Conservation (phyloP, 768 basidiomycete species). For the Termitomyces sp. region DNA sequence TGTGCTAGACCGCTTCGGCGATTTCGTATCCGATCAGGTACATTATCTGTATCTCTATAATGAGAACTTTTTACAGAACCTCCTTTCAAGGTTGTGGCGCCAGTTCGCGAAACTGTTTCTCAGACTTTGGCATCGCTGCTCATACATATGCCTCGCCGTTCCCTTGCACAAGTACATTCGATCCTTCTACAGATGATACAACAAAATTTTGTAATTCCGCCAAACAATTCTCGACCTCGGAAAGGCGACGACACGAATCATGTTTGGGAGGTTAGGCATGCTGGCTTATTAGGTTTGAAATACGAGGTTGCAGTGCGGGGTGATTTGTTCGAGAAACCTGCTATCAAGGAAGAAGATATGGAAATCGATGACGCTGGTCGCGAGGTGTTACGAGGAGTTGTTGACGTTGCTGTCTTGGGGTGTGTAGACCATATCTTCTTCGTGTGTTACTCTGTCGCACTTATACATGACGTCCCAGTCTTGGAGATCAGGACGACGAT, state of each 20-base stretch:
- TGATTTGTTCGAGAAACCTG: slow-evolving; percentile 60
- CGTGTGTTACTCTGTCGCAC: background rate
- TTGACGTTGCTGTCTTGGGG: slow-evolving; percentile 91
- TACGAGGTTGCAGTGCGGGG: slow-evolving; percentile 94
- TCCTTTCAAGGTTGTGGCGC: slow-evolving; percentile 68
- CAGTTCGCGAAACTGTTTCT: slow-evolving; percentile 93
- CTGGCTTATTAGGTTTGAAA: slow-evolving; percentile 95
- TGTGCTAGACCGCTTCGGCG: slow-evolving; percentile 95
- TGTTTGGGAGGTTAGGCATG: slow-evolving; percentile 96
- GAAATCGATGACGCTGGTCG: slow-evolving; percentile 36
- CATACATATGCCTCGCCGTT: slow-evolving; percentile 79
- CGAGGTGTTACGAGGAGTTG: slow-evolving; percentile 70
- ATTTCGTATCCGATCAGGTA: slow-evolving; percentile 91
- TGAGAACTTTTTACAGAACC: background rate
- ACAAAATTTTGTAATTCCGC: slow-evolving; percentile 63
- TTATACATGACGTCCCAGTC: slow-evolving; percentile 34
- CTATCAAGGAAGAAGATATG: slow-evolving; percentile 30
- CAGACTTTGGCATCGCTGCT: slow-evolving; percentile 90
- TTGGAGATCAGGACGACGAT: slow-evolving; percentile 91
- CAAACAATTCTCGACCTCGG: slow-evolving; percentile 23
- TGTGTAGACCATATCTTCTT: slow-evolving; percentile 30
- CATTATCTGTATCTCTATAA: background rate
- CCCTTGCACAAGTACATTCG: slow-evolving; percentile 73
- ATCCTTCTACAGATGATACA: slow-evolving; percentile 91
- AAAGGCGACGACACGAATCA: slow-evolving; percentile 45